Conservation (phyloP, 1,139 yeast genomes). For the Pichia sp. region DNA sequence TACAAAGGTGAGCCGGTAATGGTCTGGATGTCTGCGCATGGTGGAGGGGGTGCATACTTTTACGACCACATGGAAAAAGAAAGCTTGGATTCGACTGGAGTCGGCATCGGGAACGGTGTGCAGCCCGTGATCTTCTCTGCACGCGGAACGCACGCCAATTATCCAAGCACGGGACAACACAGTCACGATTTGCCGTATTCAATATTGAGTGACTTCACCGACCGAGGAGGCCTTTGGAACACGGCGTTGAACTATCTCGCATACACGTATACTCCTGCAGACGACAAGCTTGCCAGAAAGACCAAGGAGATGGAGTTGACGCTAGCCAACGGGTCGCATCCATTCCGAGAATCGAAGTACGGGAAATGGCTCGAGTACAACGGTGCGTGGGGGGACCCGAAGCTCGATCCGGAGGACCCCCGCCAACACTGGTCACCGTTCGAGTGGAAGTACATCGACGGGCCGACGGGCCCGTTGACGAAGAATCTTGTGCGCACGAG, state of each 20-base stretch:
- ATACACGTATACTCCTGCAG: slow-evolving; percentile 66
- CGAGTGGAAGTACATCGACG: slow-evolving; percentile 85
- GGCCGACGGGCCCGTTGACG: slow-evolving; percentile 84
- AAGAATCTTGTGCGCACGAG: slow-evolving; percentile 66
- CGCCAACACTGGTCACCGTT: slow-evolving; percentile 78
- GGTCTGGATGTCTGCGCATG: slow-evolving; percentile 99
- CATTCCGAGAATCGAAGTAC: slow-evolving; percentile 58
- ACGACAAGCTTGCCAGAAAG: neutral
- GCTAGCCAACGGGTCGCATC: slow-evolving; percentile 41
- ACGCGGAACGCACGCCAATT: slow-evolving; percentile 95
- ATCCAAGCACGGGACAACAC: slow-evolving; percentile 94
- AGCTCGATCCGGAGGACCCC: slow-evolving; percentile 60
- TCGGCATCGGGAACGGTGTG: slow-evolving; percentile 15
- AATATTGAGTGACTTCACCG: slow-evolving; percentile 87
- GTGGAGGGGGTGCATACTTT: slow-evolving; percentile 90
- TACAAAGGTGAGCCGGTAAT: slow-evolving; percentile 76
- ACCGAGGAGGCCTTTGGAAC: slow-evolving; percentile 93
- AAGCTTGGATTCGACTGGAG: slow-evolving; percentile 14
- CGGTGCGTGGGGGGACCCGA: slow-evolving; percentile 94
- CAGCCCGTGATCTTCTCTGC: slow-evolving; percentile 85
- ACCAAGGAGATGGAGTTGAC: slow-evolving; percentile 30
- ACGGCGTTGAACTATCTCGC: slow-evolving; percentile 78
- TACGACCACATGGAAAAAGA: slow-evolving; percentile 61
- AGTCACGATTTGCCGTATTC: slow-evolving; percentile 93
- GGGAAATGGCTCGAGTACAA: slow-evolving; percentile 74